Base-by-base conservation (phyloP, 208 protist genomes). In the Strigomonas culicis region DNA sequence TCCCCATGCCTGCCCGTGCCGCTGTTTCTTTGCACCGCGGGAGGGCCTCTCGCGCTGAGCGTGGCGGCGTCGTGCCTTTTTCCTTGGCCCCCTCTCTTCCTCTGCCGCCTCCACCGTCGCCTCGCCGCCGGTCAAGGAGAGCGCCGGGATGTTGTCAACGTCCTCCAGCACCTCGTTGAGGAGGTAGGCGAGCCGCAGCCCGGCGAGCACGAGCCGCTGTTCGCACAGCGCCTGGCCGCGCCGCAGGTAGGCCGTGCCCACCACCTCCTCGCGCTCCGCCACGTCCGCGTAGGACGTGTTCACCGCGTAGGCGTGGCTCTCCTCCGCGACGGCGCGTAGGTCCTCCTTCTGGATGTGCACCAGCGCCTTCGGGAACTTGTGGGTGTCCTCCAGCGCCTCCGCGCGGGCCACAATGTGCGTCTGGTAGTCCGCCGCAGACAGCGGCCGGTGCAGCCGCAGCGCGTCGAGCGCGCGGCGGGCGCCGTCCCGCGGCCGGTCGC, bases 271-370 rank as follows among this genome's bases (percentile, higher is more conserved):
- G 2, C 71, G 76, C 21, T 62, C 61, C 4, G 13, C 19, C 17
- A 90, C 63, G 28, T 66, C 82, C 4, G 68, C 58, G 73, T 96
- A 96, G n/a, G 64, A 74, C 28, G 69, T 77, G 60, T 92, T 83
- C 19, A 91, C 69, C 0, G 84, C 91, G 41, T 80, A 74, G 0
- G 24, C 51, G 70, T 83, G 75, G 66, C 88, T 92, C 62, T 96
- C 88, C 0, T 70, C 19, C 0, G 80, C 82, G 50, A 90, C 86
- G 7, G 22, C 44, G 39, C 57, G 34, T 15, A 61, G 24, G 25
- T 82, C 67, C n/a, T 8, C 56, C 28, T 77, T 31, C 0, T 28
- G 59, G 31, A 46, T 60, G 8, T 19, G 55, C 30, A 56, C 68
- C 55, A 84, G 19, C 7, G n/a, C 24, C 0, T 28, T 32, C 0